phyloP scores from a whole-genome alignment of 495 filamentous ascomycete species.

The Aspergillus egyptiacus region DNA sequence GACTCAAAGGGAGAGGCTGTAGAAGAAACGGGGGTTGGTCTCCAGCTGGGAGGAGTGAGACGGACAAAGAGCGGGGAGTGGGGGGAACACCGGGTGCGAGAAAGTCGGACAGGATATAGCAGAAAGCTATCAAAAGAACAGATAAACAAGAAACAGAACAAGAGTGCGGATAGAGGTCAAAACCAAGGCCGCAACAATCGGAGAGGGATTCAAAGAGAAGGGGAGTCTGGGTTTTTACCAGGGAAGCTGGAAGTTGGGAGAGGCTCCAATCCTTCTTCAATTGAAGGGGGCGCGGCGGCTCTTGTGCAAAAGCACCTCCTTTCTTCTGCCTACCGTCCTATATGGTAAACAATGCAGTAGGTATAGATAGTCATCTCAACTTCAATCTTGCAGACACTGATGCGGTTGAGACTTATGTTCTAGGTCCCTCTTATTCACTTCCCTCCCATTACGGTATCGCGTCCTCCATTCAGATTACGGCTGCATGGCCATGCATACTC shows the following conservation, averaged over 20 bases:
- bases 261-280: no score
- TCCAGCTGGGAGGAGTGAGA: background rate
- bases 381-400: background rate
- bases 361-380: no score
- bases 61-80: background rate
- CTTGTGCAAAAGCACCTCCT: no score
- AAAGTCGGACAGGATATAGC: background rate
- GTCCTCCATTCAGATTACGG: background rate
- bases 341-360: no score
- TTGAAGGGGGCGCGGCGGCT: no score
- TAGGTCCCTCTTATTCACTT: background rate
- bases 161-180: background rate
- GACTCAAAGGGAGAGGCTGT: constrained; percentile 15
- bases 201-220: background rate
- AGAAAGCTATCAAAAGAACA: background rate
- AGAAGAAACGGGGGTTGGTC: background rate
- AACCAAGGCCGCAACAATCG: background rate
- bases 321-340: no score
- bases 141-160: background rate
- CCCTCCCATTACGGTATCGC: background rate
- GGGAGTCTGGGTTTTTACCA: no score
- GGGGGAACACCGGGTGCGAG: background rate
- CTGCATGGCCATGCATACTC: background rate
- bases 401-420: background rate
- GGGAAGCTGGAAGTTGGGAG: no score